A percentile compares a stretch with the other conserved stretches of the same genome.
Evolutionary conservation across 2,329 filamentous ascomycete genomes (phyloP).

Genomic region (Verticillium klebahnii): DNA sequence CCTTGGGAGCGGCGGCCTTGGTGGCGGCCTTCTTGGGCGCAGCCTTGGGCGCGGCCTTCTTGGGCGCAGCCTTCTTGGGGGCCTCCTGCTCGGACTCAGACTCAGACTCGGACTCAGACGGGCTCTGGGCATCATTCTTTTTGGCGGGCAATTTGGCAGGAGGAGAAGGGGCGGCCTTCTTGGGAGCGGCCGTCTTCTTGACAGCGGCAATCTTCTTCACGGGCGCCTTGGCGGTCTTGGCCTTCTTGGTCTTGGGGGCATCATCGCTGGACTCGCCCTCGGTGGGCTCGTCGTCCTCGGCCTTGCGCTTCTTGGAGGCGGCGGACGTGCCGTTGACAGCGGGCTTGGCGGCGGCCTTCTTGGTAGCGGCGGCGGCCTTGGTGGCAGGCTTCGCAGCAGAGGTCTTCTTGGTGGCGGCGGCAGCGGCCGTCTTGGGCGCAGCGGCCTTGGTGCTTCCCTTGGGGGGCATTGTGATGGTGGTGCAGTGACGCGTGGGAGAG

Average conservation of each 20-base stretch:
- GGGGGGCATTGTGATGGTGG: constrained; percentile 13
- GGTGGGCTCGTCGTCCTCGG: constrained; percentile 6
- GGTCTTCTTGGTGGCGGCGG: constrained; percentile 21
- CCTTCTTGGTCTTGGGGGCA: constrained; percentile 13
- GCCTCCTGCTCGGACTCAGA: constrained; percentile 4
- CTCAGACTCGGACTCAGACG: constrained; percentile 1
- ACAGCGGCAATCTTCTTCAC: constrained; percentile 8
- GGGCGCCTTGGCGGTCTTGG: constrained; percentile 9
- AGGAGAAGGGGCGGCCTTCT: background rate
- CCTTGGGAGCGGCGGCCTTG: background rate
- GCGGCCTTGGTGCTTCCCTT: constrained; percentile 21
- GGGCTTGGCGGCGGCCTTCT: constrained; percentile 14
- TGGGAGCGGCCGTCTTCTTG: constrained; percentile 10
- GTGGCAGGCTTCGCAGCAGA: constrained; percentile 9
- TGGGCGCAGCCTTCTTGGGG: constrained; percentile 13
- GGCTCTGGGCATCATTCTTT: constrained; percentile 4
- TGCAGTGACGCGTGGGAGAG: background rate
- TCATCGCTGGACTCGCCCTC: constrained; percentile 12
- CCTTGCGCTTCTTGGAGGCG: constrained; percentile 15
- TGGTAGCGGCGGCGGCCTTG: constrained; percentile 13
- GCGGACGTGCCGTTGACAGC: constrained; percentile 9
- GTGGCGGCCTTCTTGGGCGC: constrained; percentile 4
- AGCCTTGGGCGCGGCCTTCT: constrained; percentile 5
- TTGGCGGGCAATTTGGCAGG: too few species aligned
- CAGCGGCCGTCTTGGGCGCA: constrained; percentile 16